A percentile compares a stretch with the other conserved stretches of the same genome.
These are phyloP conservation scores for Zygotorulaspora florentina DNA, from an alignment of 805 yeast species.

Conservation along the genomic window DNA sequence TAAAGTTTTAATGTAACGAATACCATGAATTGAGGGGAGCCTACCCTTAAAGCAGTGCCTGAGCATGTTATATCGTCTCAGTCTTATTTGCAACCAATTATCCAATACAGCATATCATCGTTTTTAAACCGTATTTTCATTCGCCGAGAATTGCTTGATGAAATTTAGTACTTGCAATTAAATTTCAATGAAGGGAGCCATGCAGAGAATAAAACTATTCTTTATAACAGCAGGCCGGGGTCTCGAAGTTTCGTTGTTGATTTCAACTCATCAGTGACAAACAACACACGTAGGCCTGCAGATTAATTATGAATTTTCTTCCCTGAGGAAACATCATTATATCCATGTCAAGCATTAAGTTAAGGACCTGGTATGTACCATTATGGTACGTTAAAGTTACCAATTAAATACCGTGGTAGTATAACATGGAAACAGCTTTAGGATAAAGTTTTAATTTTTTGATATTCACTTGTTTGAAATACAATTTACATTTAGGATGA, in stretches of 20 bases:
- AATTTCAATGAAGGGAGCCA: background rate
- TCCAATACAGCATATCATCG: no score
- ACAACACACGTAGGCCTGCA: background rate
- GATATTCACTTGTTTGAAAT: conserved; percentile 2
- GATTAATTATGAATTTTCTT: background rate
- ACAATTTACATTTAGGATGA: conserved; percentile 3
- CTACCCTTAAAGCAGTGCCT: background rate
- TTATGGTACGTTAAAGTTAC: conserved; percentile 4
- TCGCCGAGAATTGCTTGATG: no score
- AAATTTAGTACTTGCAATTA: background rate
- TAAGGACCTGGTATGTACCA: conserved; percentile 12
- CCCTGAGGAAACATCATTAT: background rate
- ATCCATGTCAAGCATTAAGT: conserved; percentile 1
- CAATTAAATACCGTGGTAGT: conserved; percentile 19
- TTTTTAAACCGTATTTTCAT: no score
- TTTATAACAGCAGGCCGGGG: no score
- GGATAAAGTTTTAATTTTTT: background rate
- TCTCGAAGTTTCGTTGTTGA: no score
- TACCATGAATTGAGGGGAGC: conserved; percentile 6
- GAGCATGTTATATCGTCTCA: background rate
- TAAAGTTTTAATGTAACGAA: conserved; percentile 27
- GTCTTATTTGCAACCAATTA: no score
- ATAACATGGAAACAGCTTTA: conserved; percentile 20
- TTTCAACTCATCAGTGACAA: background rate
- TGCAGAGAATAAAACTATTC: no score